Evolutionary conservation across 805 yeast genomes (phyloP).

Genomic region (Hanseniaspora opuntiae): DNA sequence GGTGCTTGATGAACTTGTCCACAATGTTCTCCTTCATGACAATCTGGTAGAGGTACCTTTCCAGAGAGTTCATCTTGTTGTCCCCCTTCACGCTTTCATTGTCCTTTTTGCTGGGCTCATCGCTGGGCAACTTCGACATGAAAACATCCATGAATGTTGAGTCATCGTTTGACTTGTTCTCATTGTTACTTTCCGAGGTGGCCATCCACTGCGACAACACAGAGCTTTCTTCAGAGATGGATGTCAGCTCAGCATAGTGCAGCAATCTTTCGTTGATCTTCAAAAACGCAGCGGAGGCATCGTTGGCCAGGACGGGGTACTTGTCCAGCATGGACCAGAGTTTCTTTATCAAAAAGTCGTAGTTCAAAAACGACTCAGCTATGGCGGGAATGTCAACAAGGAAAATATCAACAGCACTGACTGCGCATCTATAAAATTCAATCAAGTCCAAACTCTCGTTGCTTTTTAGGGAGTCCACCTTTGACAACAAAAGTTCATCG

Average conservation of each 20-base stretch:
- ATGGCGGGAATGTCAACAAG: conserved; percentile 90
- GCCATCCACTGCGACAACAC: conserved; percentile 26
- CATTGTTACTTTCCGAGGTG: conserved; percentile 27
- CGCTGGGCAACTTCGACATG: background rate
- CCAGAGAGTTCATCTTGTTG: conserved; percentile 14
- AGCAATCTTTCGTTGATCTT: conserved; percentile 79
- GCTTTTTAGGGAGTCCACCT: background rate
- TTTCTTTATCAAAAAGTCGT: conserved; percentile 45
- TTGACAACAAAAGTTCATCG: conserved; percentile 21
- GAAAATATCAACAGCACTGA: conserved; percentile 74
- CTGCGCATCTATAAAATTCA: conserved; percentile 27
- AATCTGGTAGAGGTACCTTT: conserved; percentile 41
- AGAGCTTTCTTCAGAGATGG: conserved; percentile 52
- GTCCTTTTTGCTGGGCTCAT: background rate
- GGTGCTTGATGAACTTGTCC: conserved; percentile 66
- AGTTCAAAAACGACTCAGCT: conserved; percentile 78
- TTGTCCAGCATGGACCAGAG: conserved; percentile 72
- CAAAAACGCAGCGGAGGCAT: conserved; percentile 76
- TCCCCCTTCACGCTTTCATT: background rate
- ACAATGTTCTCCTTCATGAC: conserved; percentile 57
- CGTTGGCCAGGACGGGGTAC: conserved; percentile 53
- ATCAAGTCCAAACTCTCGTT: conserved; percentile 17
- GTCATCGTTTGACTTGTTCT: background rate
- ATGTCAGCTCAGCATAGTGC: conserved; percentile 28
- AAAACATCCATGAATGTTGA: conserved; percentile 4